phyloP scores from a whole-genome alignment of 495 filamentous ascomycete genomes.

The Rhypophila decipiens region DNA sequence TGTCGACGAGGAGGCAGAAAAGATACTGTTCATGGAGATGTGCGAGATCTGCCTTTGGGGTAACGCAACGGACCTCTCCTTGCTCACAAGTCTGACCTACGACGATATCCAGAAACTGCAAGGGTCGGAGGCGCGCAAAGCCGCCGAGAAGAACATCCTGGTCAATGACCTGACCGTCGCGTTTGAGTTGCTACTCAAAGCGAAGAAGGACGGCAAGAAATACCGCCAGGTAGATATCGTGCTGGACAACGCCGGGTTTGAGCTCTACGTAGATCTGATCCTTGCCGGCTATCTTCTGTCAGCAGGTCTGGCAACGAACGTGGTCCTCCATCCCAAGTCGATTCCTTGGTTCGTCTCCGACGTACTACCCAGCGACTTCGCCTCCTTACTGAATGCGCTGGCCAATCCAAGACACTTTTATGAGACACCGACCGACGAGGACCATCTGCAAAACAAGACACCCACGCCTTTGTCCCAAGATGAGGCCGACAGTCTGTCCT shows the following conservation, averaged over 20 bases:
- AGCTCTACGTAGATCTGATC: conserved; percentile 90
- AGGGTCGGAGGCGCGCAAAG: conserved; percentile 76
- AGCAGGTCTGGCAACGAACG: conserved; percentile 70
- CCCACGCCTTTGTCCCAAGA: conserved; percentile 55
- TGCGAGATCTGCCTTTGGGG: conserved; percentile 97
- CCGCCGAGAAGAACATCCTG: conserved; percentile 80
- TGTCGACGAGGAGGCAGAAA: conserved; percentile 61
- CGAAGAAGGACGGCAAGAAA: conserved; percentile 50
- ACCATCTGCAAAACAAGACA: conserved; percentile 45
- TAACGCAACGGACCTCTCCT: conserved; percentile 90
- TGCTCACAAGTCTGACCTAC: conserved; percentile 83
- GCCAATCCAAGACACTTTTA: conserved; percentile 71
- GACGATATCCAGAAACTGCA: conserved; percentile 96
- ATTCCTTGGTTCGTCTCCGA: conserved; percentile 99
- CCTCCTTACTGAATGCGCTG: conserved; percentile 69
- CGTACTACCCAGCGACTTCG: conserved; percentile 80
- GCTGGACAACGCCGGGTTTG: conserved; percentile 93
- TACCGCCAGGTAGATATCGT: conserved; percentile 80
- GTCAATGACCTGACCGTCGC: conserved; percentile 73
- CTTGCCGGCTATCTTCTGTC: conserved; percentile 83
- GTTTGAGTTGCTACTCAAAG: conserved; percentile 62
- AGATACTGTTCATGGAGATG: conserved; percentile 82
- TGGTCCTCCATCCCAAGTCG: conserved; percentile 88
- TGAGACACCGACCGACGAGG: conserved; percentile 60
- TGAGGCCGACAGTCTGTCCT: conserved; percentile 60